phyloP scores from a whole-genome alignment of 768 basidiomycete genomes.

The Boletus edulis region DNA sequence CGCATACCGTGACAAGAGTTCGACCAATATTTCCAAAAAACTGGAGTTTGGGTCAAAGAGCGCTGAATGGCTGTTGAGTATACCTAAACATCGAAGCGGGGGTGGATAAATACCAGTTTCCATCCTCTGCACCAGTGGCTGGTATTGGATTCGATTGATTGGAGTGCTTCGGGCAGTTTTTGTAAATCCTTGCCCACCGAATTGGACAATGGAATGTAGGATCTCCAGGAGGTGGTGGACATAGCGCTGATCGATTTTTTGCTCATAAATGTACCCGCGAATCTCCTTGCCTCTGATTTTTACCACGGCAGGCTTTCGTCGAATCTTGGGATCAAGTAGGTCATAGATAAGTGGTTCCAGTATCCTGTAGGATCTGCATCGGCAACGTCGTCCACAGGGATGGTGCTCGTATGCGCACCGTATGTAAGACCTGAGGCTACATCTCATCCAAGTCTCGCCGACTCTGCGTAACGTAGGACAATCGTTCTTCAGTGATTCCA shows the following conservation, averaged over 20 bases:
- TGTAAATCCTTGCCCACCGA: conserved; percentile 87
- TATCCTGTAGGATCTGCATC: conserved; percentile 47
- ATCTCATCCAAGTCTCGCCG: conserved; percentile 97
- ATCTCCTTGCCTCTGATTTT: conserved; percentile 67
- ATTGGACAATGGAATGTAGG: conserved; percentile 72
- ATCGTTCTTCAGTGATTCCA: conserved; percentile 78
- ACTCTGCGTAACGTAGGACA: conserved; percentile 72
- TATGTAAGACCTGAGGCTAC: conserved; percentile 86
- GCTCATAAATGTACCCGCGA: conserved; percentile 65
- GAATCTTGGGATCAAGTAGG: conserved; percentile 68
- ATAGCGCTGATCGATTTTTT: conserved; percentile 74
- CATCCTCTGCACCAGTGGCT: conserved; percentile 59
- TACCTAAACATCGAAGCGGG: neutral
- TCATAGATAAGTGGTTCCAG: conserved; percentile 85
- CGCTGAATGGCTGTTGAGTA: conserved; percentile 16
- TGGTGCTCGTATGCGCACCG: conserved; percentile 46
- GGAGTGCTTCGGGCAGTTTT: conserved; percentile 66
- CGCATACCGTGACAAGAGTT: conserved; percentile 71
- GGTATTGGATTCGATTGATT: conserved; percentile 64
- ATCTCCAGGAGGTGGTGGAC: conserved; percentile 74
- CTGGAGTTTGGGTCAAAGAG: conserved; percentile 52
- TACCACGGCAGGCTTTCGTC: conserved; percentile 44
- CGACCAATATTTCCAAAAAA: conserved; percentile 77
- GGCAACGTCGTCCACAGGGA: neutral
- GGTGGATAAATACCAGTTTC: conserved; percentile 46